phyloP scores from a whole-genome alignment of 106 monocot genomes.

The Dactylorhiza incarnata region DNA sequence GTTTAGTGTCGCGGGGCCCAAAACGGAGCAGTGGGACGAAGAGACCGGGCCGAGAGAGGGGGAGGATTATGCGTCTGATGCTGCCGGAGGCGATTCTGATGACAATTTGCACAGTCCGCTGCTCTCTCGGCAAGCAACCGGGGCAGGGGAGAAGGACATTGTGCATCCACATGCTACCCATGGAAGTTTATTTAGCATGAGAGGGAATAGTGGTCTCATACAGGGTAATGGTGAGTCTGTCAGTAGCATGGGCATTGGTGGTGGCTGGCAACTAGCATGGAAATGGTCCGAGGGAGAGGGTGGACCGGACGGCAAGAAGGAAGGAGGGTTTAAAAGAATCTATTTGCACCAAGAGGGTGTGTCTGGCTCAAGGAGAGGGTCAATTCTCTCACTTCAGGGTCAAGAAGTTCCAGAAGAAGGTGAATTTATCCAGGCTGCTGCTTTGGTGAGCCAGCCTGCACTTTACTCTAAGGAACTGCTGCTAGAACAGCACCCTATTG shows the following conservation, averaged over 20 bases:
- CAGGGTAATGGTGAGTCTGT: slow-evolving; percentile 20
- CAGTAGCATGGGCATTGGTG: slow-evolving; percentile 27
- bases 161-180: slow-evolving; percentile 11
- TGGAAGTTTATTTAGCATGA: slow-evolving; percentile 35
- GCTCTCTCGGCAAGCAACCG: slow-evolving; percentile 52
- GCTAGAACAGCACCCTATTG: slow-evolving; percentile 21
- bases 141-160: slow-evolving; percentile 47
- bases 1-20: slow-evolving; percentile 48
- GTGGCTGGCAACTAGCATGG: slow-evolving; percentile 57
- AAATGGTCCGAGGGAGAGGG: slow-evolving; percentile 25
- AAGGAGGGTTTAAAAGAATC: slow-evolving; percentile 40
- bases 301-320: slow-evolving; percentile 19
- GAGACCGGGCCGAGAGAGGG: slow-evolving; percentile 39
- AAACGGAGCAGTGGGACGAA: slow-evolving; percentile 58
- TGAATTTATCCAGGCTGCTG: slow-evolving; percentile 32
- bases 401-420: slow-evolving; percentile 16
- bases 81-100: slow-evolving; percentile 33
- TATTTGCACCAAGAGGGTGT: slow-evolving; percentile 36
- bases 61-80: slow-evolving; percentile 38
- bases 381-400: slow-evolving; percentile 19
- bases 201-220: slow-evolving; percentile 29
- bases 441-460: slow-evolving; percentile 38
- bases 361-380: slow-evolving; percentile 21
- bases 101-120: slow-evolving; percentile 51
- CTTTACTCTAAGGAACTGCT: slow-evolving; percentile 34